Base-by-base conservation (phyloP, 257 asterid genomes). In the Pogostemon cablin region DNA sequence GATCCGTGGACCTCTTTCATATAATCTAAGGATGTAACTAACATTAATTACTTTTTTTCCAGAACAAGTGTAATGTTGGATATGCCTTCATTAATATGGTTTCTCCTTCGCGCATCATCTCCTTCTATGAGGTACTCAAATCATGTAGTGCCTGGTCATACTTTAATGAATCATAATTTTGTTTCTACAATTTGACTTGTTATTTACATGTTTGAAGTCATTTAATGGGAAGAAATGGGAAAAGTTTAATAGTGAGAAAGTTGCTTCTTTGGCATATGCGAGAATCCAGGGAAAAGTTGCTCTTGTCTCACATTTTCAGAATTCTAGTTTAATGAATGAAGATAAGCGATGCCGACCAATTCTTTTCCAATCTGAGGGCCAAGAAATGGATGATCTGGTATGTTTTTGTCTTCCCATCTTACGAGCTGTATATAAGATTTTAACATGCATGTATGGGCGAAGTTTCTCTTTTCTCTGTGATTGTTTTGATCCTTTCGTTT, bases 151-250 rank as follows among this genome's bases (percentile, higher is more conserved):
- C 32, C 1, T 47, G 34, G 15, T 32, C 71, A 55, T 49, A 12
- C 46, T 60, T 40, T 15, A 9, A 50, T 32, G 40, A 2, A 4
- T 25, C 32, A 25, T 25, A 25, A 25, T 25, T 68, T 68, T 66
- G 62, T 66, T 64, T 58, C 72, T 37, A 17, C 40, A 41, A 44
- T 67, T 63, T 52, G 47, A 63, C 32, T 50, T 11, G 32, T 56
- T 34, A 9, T 49, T 9, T 41, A 11, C 37, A 17, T 69, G 12
- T 49, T 62, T 60, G 55, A 81, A 93, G 99, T 90, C 78, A 69
- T 89, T 93, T 74, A 89, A 93, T 71, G 99, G 98, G 78, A 93
- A 86, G 89, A 93, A 86, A 80, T 93, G 99, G 99, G 99, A 93
- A 58, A 93, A 89, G 82, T 93, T 93, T 43, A 93, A 93, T 55